Conservation (phyloP, 257 asterid genomes). For the Nicotiana attenuata region DNA sequence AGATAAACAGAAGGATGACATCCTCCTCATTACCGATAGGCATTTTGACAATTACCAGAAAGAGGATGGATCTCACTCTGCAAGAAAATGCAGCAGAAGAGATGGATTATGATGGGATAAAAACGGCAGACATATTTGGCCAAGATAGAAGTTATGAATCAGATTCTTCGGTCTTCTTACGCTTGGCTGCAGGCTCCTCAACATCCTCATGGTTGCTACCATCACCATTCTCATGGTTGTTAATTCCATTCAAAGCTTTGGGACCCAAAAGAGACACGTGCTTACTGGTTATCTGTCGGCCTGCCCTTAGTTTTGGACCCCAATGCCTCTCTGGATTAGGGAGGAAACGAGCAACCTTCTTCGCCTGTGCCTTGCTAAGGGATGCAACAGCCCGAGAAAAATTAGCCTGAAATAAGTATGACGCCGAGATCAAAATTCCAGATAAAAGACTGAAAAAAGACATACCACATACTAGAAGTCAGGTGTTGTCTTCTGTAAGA, state of each 20-base stretch:
- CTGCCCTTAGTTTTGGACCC: conserved; percentile 99
- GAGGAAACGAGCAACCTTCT: conserved; percentile 88
- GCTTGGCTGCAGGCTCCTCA: conserved; percentile 73
- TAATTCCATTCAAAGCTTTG: conserved; percentile 49
- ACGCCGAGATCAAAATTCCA: not conserved
- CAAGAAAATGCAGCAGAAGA: conserved; percentile 50
- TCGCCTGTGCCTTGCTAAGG: conserved; percentile 90
- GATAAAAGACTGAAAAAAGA: not conserved
- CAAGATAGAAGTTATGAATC: conserved; percentile 30
- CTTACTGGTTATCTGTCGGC: conserved; percentile 78
- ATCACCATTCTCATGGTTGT: conserved; percentile 14
- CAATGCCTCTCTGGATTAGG: conserved; percentile 94
- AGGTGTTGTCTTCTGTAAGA: not conserved
- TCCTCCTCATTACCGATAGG: not conserved
- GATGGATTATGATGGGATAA: conserved; percentile 16
- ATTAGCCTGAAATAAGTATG: conserved; percentile 56
- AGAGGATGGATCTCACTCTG: conserved; percentile 36
- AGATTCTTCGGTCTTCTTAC: conserved; percentile 71
- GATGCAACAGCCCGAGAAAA: conserved; percentile 91
- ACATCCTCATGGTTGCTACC: conserved; percentile 22
- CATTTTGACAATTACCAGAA: not conserved
- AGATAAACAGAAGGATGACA: not conserved
- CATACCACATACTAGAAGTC: not conserved
- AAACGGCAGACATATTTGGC: conserved; percentile 3
- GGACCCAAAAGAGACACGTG: conserved; percentile 80